A percentile compares a stretch with the other conserved stretches of the same genome.
Evolutionary conservation across 2,329 filamentous ascomycete species (phyloP).

Genomic region (Penicillium sp.): DNA sequence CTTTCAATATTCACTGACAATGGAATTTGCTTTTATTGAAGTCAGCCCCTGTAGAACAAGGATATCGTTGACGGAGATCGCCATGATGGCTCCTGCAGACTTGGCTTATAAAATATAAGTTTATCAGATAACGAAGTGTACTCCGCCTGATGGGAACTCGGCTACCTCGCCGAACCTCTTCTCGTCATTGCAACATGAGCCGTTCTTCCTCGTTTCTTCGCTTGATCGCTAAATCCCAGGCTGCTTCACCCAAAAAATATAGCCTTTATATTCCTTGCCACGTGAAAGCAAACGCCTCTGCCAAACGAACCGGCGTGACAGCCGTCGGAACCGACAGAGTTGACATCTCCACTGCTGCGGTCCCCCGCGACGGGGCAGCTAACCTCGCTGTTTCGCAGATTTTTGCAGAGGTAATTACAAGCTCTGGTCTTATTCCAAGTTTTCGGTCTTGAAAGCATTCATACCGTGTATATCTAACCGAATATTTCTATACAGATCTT

Average conservation of each 20-base stretch:
- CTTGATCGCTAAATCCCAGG: slow-evolving; percentile 8
- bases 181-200: slow-evolving; percentile 9
- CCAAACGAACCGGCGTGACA: slow-evolving; percentile 60
- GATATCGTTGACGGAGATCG: too few relatives aligned
- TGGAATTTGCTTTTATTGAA: neutral
- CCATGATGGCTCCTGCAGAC: too few relatives aligned
- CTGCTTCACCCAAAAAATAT: slow-evolving; percentile 14
- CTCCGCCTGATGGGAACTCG: neutral
- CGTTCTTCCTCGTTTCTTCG: slow-evolving; percentile 5
- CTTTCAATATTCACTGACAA: neutral
- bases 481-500: slow-evolving; percentile 48
- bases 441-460: neutral
- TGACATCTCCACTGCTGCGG: slow-evolving; percentile 65
- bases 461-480: neutral
- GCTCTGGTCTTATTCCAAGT: neutral
- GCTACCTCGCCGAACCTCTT: neutral
- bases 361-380: slow-evolving; percentile 64
- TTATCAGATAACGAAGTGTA: too few relatives aligned
- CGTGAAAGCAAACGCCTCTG: slow-evolving; percentile 65
- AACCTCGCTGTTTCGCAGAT: slow-evolving; percentile 65
- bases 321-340: slow-evolving; percentile 57
- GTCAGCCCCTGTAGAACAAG: neutral
- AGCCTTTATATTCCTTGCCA: slow-evolving; percentile 62
- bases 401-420: slow-evolving; percentile 55
- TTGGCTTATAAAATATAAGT: neutral